Evolutionary conservation across 768 basidiomycete species (phyloP).

Genomic region (Suillus fuscotomentosus): DNA sequence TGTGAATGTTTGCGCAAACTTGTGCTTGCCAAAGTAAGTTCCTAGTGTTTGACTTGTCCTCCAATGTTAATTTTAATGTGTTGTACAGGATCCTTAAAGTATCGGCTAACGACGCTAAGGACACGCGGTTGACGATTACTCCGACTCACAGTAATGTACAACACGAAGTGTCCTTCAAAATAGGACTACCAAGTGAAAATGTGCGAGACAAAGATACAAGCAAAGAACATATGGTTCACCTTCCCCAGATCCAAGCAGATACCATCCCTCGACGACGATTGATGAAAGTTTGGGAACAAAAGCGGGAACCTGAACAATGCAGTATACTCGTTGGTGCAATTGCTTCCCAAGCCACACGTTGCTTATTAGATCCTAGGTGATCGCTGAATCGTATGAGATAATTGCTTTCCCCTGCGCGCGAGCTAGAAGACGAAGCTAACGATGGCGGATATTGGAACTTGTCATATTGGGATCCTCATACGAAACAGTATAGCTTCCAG

Average conservation of each 20-base stretch:
- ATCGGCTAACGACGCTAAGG: constrained; percentile 94
- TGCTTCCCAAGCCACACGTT: constrained; percentile 10
- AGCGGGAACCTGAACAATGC: constrained; percentile 93
- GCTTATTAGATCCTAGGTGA: constrained; percentile 63
- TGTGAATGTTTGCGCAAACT: constrained; percentile 93
- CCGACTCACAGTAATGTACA: constrained; percentile 77
- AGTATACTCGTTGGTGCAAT: constrained; percentile 68
- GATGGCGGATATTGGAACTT: constrained; percentile 93
- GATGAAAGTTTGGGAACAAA: constrained; percentile 99
- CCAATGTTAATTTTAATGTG: constrained; percentile 10
- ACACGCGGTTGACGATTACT: constrained; percentile 86
- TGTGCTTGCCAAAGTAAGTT: constrained; percentile 54
- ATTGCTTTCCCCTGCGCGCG: constrained; percentile 98
- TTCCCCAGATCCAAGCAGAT: constrained; percentile 89
- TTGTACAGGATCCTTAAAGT: constrained; percentile 81
- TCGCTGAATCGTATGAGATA: constrained; percentile 99
- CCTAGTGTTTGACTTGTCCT: background rate
- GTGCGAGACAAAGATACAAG: constrained; percentile 88
- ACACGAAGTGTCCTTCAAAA: constrained; percentile 95
- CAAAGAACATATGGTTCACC: constrained; percentile 93
- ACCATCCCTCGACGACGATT: constrained; percentile 85
- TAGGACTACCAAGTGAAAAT: constrained; percentile 96
- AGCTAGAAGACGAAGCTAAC: constrained; percentile 93
- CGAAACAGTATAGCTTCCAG: constrained; percentile 97
- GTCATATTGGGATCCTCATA: constrained; percentile 99